phyloP scores from a whole-genome alignment of 345 rosid genomes.

The Citrus mangshanensis region DNA sequence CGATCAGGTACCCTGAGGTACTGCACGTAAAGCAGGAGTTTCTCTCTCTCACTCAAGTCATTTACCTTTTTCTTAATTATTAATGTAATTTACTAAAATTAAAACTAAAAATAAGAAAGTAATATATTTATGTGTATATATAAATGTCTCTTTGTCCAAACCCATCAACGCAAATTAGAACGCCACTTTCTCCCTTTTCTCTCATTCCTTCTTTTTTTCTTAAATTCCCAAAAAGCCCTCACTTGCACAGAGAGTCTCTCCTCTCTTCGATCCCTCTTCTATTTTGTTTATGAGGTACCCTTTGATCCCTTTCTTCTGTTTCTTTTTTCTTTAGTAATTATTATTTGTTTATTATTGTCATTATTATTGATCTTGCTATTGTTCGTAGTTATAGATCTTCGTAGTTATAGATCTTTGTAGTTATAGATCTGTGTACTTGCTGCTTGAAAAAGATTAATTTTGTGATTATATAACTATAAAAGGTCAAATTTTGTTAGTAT shows the following conservation, averaged over 20 bases:
- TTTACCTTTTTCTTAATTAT: not conserved
- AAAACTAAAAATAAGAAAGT: not conserved
- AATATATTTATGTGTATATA: not conserved
- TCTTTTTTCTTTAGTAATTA: not conserved
- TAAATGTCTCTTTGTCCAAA: not conserved
- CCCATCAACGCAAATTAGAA: not conserved
- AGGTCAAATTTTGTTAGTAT: not conserved
- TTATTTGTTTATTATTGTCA: no score
- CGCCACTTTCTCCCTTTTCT: not conserved
- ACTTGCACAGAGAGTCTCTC: conserved; percentile 17
- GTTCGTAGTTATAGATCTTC: not conserved
- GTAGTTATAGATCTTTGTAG: conserved; percentile 3
- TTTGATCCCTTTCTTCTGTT: not conserved
- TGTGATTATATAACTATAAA: not conserved
- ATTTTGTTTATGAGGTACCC: conserved; percentile 49
- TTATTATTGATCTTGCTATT: not conserved
- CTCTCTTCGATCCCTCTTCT: conserved; percentile 22
- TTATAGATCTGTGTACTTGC: not conserved
- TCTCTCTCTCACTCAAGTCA: not conserved
- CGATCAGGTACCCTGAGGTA: not conserved
- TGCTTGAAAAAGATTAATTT: not conserved
- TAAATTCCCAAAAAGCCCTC: not conserved
- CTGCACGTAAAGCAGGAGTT: not conserved
- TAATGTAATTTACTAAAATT: not conserved
- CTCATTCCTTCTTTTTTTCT: not conserved